Evolutionary conservation across 1,284 basidiomycete genomes (phyloP).

Genomic region (Trametes sp.): DNA sequence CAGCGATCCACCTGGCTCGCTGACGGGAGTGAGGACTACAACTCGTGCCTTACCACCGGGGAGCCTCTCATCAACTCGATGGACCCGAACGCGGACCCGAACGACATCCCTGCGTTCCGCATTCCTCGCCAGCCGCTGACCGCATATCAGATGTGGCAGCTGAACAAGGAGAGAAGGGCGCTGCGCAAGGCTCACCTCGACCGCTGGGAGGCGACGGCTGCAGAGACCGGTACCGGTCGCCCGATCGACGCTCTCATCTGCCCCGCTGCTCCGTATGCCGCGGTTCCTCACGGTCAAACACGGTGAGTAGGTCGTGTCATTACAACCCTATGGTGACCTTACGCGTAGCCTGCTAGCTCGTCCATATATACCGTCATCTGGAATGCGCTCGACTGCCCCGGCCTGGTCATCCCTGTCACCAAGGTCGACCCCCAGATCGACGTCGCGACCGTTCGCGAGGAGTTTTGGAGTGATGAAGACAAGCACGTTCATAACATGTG

Average conservation of each 20-base stretch:
- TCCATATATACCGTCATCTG: conserved; percentile 57
- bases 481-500: conserved; percentile 53
- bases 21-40: conserved; percentile 54
- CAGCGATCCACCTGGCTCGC: conserved; percentile 52
- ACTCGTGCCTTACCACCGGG: conserved; percentile 43
- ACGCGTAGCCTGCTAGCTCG: conserved; percentile 9
- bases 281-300: conserved; percentile 62
- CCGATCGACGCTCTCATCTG: conserved; percentile 71
- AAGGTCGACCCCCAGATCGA: conserved; percentile 61
- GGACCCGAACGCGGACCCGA: conserved; percentile 40
- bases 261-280: conserved; percentile 59
- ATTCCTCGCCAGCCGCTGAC: conserved; percentile 32
- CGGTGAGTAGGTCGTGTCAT: conserved; percentile 45
- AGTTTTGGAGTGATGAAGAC: conserved; percentile 52
- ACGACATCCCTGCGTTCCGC: conserved; percentile 32
- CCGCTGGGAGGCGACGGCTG: conserved; percentile 61
- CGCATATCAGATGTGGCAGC: conserved; percentile 65
- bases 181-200: conserved; percentile 59
- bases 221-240: conserved; percentile 61
- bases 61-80: conserved; percentile 47
- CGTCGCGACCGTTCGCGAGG: conserved; percentile 46
- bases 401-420: conserved; percentile 72
- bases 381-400: conserved; percentile 76
- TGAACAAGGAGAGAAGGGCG: conserved; percentile 53
- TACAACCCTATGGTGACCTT: too few species aligned